phyloP scores from a whole-genome alignment of 306 rosid genomes.

The Cicer bijugum region DNA sequence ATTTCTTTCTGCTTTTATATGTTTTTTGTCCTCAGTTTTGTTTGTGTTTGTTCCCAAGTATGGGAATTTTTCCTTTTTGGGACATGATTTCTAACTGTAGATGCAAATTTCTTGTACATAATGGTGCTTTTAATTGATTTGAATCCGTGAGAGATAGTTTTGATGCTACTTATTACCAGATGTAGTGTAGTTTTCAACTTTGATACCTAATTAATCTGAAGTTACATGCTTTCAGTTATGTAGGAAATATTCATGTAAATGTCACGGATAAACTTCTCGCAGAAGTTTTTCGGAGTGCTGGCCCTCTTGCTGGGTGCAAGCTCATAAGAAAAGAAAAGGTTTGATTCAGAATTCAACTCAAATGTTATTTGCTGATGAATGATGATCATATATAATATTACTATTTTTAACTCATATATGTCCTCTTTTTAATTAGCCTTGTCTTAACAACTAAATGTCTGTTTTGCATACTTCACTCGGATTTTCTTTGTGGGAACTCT shows the following conservation, averaged over 20 bases:
- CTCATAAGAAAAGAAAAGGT: conserved; percentile 69
- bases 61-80: not conserved
- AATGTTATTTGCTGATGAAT: conserved; percentile 33
- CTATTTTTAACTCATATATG: not conserved
- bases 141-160: conserved; percentile 29
- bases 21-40: conserved; percentile 22
- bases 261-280: conserved; percentile 67
- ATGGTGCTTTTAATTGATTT: conserved; percentile 15
- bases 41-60: not conserved
- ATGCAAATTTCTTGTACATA: conserved; percentile 21
- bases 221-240: conserved; percentile 58
- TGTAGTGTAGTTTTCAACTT: conserved; percentile 28
- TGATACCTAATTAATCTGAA: conserved; percentile 38
- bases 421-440: conserved; percentile 21
- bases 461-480: conserved; percentile 17
- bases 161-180: conserved; percentile 26
- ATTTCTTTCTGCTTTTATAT: conserved; percentile 35
- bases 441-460: conserved; percentile 16
- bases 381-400: conserved; percentile 22
- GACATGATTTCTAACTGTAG: conserved; percentile 8
- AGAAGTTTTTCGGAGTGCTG: conserved; percentile 69
- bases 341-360: conserved; percentile 41
- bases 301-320: conserved; percentile 71
- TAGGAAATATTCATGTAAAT: conserved; percentile 67
- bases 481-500: conserved; percentile 9